Evolutionary conservation across 2,329 filamentous ascomycete species (phyloP).

Genomic region (Fusarium sp.): DNA sequence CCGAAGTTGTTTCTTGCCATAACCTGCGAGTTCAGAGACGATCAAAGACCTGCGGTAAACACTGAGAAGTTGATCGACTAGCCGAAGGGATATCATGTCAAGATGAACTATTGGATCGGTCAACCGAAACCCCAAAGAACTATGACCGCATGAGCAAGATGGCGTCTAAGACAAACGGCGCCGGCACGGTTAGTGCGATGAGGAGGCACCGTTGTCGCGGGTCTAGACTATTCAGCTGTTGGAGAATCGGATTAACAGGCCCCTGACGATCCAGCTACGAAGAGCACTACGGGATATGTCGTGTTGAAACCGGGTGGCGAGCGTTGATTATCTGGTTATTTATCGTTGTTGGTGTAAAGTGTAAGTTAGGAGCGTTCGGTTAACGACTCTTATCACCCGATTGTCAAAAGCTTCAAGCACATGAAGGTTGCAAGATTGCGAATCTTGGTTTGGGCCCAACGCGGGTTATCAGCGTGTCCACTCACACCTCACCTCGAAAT

Average conservation of each 20-base stretch:
- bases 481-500: conserved; percentile 39
- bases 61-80: conserved; percentile 1
- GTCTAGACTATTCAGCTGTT: conserved; percentile 39
- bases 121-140: conserved; percentile 8
- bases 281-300: conserved; percentile 36
- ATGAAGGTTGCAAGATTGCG: conserved; percentile 28
- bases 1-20: conserved; percentile 19
- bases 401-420: conserved; percentile 35
- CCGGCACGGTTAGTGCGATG: conserved; percentile 34
- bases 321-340: conserved; percentile 13
- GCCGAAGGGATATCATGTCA: conserved; percentile 10
- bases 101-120: conserved; percentile 34
- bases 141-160: conserved; percentile 29
- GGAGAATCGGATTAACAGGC: conserved; percentile 12
- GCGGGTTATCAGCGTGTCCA: conserved; percentile 27
- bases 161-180: conserved; percentile 35
- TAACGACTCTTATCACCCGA: conserved; percentile 26
- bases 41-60: conserved; percentile 8
- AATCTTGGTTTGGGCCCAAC: conserved; percentile 26
- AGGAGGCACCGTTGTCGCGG: conserved; percentile 36
- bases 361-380: conserved; percentile 18
- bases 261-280: conserved; percentile 38
- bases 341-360: background rate
- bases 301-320: conserved; percentile 27
- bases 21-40: conserved; percentile 3